Evolutionary conservation across 768 basidiomycete genomes (phyloP).

Genomic region (Candolleomyces aberdarensis): DNA sequence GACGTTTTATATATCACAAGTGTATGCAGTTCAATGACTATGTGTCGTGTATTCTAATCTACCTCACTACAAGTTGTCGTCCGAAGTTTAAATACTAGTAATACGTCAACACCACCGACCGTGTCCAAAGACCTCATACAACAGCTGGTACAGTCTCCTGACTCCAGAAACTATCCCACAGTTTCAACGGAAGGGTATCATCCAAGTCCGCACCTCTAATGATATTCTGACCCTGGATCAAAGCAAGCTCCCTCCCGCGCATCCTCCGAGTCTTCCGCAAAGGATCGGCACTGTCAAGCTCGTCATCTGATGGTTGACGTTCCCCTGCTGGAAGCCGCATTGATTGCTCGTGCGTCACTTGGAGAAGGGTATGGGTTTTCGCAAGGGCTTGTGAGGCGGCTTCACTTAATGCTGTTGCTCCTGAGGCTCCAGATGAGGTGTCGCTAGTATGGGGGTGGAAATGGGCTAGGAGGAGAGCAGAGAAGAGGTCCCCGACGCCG

Average conservation of each 20-base stretch:
- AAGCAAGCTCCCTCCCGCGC: conserved; percentile 80
- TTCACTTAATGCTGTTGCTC: conserved; percentile 41
- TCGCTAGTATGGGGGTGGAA: conserved; percentile 39
- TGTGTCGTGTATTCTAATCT: too few relatives aligned
- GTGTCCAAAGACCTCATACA: too few relatives aligned
- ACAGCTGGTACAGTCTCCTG: not conserved
- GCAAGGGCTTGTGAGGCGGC: conserved; percentile 69
- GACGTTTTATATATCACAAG: too few relatives aligned
- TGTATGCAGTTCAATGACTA: too few relatives aligned
- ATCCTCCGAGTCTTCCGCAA: conserved; percentile 69
- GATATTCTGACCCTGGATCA: conserved; percentile 75
- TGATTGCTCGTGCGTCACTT: conserved; percentile 56
- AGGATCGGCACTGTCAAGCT: conserved; percentile 63
- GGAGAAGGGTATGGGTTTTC: conserved; percentile 72
- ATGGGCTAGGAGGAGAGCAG: conserved; percentile 84
- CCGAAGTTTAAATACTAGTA: too few relatives aligned
- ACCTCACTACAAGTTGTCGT: too few relatives aligned
- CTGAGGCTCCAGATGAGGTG: conserved; percentile 8
- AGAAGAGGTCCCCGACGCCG: conserved; percentile 96
- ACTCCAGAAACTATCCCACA: conserved; percentile 47
- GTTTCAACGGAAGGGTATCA: conserved; percentile 32
- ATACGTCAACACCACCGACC: too few relatives aligned
- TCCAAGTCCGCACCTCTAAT: conserved; percentile 46
- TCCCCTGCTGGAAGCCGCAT: conserved; percentile 57
- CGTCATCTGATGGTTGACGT: conserved; percentile 67